Percentiles rank a stretch among this genome's conserved stretches.
Conservation (phyloP, 2,329 filamentous ascomycete genomes). For the Pseudopithomyces chartarum region DNA sequence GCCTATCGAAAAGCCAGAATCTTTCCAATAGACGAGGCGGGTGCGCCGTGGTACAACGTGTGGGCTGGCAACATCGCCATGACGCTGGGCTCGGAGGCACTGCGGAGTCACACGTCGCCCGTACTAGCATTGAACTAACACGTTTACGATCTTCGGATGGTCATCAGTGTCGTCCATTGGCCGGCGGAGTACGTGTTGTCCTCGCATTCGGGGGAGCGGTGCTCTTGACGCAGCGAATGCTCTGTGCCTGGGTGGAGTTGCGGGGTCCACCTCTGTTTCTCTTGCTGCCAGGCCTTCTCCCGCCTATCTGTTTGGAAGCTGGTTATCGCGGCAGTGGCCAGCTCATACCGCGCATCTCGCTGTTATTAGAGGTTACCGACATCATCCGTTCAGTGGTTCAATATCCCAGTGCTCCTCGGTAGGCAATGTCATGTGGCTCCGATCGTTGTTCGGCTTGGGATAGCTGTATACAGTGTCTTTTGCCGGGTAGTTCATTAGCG, state of each 20-base stretch:
- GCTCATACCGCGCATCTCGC: conserved; percentile 23
- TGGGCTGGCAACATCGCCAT: background rate
- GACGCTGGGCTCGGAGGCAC: background rate
- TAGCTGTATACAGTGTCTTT: conserved; percentile 18
- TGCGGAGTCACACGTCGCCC: conserved; percentile 3
- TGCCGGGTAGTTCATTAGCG: conserved; percentile 24
- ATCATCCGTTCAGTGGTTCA: conserved; percentile 16
- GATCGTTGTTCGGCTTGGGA: conserved; percentile 16
- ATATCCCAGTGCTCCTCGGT: conserved; percentile 14
- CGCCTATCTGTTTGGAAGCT: background rate
- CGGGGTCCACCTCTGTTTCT: conserved; percentile 1
- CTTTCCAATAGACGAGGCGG: background rate
- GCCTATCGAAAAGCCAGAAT: background rate
- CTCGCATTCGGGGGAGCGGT: conserved; percentile 3
- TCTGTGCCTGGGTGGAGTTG: conserved; percentile 10
- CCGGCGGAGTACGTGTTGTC: background rate
- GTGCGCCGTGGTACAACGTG: background rate
- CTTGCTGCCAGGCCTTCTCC: conserved; percentile 6
- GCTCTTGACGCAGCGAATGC: conserved; percentile 5
- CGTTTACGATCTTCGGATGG: conserved; percentile 8
- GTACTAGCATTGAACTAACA: conserved; percentile 14
- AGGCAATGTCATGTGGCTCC: conserved; percentile 23
- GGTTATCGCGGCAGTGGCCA: conserved; percentile 21
- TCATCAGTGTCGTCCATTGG: background rate
- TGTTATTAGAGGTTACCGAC: conserved; percentile 10